Evolutionary conservation across 345 rosid genomes (phyloP).

Genomic region (Anastatica hierochuntica): DNA sequence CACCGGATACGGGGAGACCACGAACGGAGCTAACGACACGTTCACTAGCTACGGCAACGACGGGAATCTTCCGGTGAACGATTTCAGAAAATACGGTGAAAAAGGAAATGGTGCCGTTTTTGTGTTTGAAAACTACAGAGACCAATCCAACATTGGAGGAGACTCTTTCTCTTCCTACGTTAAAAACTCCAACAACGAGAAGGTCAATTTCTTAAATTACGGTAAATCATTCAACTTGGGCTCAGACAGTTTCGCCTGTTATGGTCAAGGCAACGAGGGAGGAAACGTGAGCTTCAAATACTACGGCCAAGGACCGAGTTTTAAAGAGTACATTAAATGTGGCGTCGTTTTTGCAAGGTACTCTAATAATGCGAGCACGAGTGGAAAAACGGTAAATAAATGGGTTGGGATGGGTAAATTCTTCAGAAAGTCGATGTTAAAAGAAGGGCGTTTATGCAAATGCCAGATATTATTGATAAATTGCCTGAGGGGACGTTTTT

Average conservation of each 20-base stretch:
- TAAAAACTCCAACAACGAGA: conserved; percentile 38
- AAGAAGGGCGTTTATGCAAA: conserved; percentile 55
- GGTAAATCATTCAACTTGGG: conserved; percentile 46
- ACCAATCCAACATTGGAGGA: conserved; percentile 46
- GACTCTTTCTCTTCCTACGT: conserved; percentile 60
- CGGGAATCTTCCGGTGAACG: conserved; percentile 53
- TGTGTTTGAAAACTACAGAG: conserved; percentile 47
- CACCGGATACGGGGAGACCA: conserved; percentile 44
- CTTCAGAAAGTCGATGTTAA: conserved; percentile 61
- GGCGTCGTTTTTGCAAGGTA: conserved; percentile 46
- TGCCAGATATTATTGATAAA: conserved; percentile 84
- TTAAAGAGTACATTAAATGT: conserved; percentile 38
- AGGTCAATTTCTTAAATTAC: conserved; percentile 45
- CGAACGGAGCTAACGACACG: conserved; percentile 43
- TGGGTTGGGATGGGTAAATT: conserved; percentile 88
- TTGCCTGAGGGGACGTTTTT: conserved; percentile 90
- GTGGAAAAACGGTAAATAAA: conserved; percentile 39
- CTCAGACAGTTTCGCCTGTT: conserved; percentile 43
- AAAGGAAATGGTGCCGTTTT: conserved; percentile 43
- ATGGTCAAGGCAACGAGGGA: conserved; percentile 34
- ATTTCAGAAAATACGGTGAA: conserved; percentile 47
- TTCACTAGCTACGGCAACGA: conserved; percentile 56
- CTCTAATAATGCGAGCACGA: conserved; percentile 15
- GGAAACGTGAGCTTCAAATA: conserved; percentile 37
- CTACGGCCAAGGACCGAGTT: conserved; percentile 44